These are phyloP conservation scores for Dactylorhiza incarnata DNA, from an alignment of 106 monocot genomes.

Conservation along the genomic window DNA sequence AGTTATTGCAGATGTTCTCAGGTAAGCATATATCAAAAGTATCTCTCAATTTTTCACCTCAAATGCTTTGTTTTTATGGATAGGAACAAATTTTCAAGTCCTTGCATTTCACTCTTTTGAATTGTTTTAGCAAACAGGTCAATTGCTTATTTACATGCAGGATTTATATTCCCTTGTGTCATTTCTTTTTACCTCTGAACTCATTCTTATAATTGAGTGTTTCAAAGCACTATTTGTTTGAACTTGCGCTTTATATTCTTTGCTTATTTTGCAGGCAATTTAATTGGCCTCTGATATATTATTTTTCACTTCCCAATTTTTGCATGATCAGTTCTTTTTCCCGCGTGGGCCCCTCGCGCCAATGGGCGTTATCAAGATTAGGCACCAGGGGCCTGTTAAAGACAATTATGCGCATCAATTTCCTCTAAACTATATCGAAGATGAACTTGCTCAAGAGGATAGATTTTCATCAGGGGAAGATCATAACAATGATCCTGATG, in stretches of 20 bases:
- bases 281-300: constrained; percentile 8
- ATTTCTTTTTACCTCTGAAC: neutral
- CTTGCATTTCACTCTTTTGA: neutral
- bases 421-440: constrained; percentile 4
- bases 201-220: neutral
- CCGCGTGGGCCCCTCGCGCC: constrained; percentile 24
- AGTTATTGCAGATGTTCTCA: neutral
- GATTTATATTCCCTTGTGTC: neutral
- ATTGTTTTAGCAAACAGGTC: neutral
- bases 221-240: constrained; percentile 1
- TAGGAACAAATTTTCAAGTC: neutral
- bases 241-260: neutral
- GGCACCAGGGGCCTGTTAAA: constrained; percentile 21
- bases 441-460: constrained; percentile 27
- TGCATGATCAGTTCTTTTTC: constrained; percentile 21
- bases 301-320: constrained; percentile 10
- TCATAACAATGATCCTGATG: constrained; percentile 33
- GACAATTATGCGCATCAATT: constrained; percentile 5
- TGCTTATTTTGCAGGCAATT: constrained; percentile 15
- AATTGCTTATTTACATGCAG: neutral
- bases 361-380: constrained; percentile 64
- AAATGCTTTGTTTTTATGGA: constrained; percentile 5
- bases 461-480: constrained; percentile 7
- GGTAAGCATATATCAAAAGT: neutral
- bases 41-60: neutral